A percentile compares a stretch with the other conserved stretches of the same genome.
These are phyloP conservation scores for Rhododendron ferrugineum DNA, from an alignment of 148 eudicot species.

Conservation along the genomic window DNA sequence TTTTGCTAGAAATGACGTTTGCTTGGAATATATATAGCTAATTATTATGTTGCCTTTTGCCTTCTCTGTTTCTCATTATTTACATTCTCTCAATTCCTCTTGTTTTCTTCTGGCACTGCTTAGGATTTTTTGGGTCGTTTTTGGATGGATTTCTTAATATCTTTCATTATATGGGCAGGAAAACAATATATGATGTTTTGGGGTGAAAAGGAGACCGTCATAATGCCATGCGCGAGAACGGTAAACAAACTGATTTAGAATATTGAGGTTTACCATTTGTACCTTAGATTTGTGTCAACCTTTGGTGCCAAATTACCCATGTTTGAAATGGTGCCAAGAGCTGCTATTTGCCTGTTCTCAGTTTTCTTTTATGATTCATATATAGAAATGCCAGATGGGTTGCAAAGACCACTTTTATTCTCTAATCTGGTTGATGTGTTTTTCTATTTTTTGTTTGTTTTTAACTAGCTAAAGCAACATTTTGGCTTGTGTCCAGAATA, in stretches of 20 bases:
- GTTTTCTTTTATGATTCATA: neutral
- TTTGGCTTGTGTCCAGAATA: constrained; percentile 4
- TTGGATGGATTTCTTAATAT: neutral
- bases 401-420: constrained; percentile 13
- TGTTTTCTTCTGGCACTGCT: neutral
- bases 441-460: neutral
- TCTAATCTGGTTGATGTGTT: constrained; percentile 15
- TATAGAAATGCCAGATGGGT: constrained; percentile 10
- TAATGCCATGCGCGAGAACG: neutral
- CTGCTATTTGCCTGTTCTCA: constrained; percentile 5
- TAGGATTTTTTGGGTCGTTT: neutral
- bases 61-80: neutral
- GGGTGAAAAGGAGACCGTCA: constrained; percentile 2
- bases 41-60: neutral
- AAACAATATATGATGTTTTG: constrained; percentile 14
- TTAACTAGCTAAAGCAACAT: constrained; percentile 11
- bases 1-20: neutral
- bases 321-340: constrained; percentile 5
- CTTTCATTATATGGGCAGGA: constrained; percentile 22
- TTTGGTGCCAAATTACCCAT: neutral
- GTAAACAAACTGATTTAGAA: constrained; percentile 5
- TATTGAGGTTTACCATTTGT: constrained; percentile 1
- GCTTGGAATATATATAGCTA: neutral
- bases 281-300: neutral
- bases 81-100: neutral